Evolutionary conservation across 805 yeast species (phyloP), one percentile per base, ranked within the genome.

Genomic region (Zygosaccharomyces siamensis): DNA sequence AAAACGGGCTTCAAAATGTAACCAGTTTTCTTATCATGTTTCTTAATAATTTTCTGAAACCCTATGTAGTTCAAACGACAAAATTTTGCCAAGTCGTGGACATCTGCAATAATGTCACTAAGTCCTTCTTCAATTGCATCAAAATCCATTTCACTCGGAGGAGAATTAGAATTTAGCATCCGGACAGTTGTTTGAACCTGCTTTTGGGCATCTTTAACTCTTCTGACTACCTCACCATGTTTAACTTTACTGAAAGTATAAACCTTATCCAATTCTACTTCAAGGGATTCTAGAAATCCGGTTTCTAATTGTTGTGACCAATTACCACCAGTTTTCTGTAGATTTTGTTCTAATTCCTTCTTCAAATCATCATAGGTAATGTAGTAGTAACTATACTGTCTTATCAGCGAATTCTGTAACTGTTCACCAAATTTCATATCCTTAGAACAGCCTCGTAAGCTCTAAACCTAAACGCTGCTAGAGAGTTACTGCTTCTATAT

Each of bases 341-440:
- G 71, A 20, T 84, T 84, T 54, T 81, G 80, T 61, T 88, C 85
- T 62, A 93, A 72, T 55, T 81, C 84, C 57, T 84, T 81, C 70
- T 92, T 92, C 65, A 92, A 76, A 64, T 88, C 96, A 70, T 92
- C 97, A 63, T 92, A 92, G 45, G 89, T 78, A 58, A 92, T 83
- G 67, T 93, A 93, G 71, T 93, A 93, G 72, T 85, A 89, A 57
- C 84, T 80, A 70, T 90, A 90, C 68, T 89, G 93, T 68, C 87
- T 85, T 68, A 90, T 90, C 54, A 92, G 81, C 47, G 96, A 86
- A 57, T 86, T 83, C 66, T 88, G 83, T 59, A 92, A 77, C 62
- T 89, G 95, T 68, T 90, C 96, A 28, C 99, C 99, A 62, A 93
- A 93, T 77, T 90, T 92, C 97, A 93, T 93, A 26, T 53, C 14